phyloP scores from a whole-genome alignment of 495 filamentous ascomycete genomes.

The Xylaria nigripes region DNA sequence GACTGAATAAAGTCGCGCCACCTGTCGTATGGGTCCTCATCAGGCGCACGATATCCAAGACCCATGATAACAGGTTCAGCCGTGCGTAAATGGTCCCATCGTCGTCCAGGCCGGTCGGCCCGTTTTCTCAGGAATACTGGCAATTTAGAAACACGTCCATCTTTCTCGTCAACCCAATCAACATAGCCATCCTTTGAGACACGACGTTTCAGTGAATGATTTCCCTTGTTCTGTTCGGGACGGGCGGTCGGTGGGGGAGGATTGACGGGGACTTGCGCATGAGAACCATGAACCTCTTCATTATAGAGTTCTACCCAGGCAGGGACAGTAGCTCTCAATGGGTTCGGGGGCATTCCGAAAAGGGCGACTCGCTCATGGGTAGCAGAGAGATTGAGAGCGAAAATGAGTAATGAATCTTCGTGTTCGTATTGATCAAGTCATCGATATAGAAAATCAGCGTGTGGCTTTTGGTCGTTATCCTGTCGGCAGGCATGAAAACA shows the following conservation, averaged over 20 bases:
- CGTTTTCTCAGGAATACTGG: constrained; percentile 27
- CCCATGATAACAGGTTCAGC: constrained; percentile 50
- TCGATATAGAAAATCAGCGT: not conserved
- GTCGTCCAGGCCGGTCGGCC: constrained; percentile 35
- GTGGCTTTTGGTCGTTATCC: constrained; percentile 2
- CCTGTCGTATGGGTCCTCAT: constrained; percentile 29
- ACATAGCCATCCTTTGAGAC: constrained; percentile 49
- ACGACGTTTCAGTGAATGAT: constrained; percentile 29
- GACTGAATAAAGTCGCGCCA: constrained; percentile 44
- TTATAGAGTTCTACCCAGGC: constrained; percentile 29
- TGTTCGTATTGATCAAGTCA: not conserved
- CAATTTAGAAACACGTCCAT: constrained; percentile 22
- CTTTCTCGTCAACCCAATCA: constrained; percentile 32
- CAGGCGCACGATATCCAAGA: constrained; percentile 28
- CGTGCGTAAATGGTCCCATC: constrained; percentile 50
- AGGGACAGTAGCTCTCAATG: constrained; percentile 23
- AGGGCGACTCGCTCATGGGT: constrained; percentile 14
- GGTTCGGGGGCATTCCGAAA: constrained; percentile 24
- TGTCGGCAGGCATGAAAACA: constrained; percentile 3
- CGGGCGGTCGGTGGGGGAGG: constrained; percentile 17
- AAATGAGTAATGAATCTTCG: not conserved
- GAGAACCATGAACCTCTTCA: constrained; percentile 20
- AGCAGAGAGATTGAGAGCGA: not conserved
- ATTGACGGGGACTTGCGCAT: constrained; percentile 9
- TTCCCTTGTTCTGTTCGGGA: constrained; percentile 24